Conservation (phyloP, 805 yeast genomes). For the Lipomyces oligophaga region DNA sequence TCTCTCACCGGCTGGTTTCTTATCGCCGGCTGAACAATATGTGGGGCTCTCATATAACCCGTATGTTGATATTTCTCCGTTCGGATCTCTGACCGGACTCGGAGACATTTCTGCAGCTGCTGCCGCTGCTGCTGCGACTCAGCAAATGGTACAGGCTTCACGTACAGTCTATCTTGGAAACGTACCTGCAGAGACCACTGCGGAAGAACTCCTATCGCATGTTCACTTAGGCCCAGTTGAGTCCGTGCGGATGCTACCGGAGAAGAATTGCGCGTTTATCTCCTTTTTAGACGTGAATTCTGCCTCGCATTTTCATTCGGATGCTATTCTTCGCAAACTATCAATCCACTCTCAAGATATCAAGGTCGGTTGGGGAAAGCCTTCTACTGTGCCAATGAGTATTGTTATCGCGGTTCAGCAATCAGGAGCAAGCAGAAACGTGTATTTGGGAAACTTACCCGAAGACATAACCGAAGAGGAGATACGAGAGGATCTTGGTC, state of each 20-base stretch:
- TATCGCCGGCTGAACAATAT: conserved; percentile 17
- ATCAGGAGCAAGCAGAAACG: conserved; percentile 91
- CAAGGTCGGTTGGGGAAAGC: conserved; percentile 90
- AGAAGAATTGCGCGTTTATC: conserved; percentile 83
- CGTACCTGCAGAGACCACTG: conserved; percentile 73
- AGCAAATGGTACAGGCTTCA: conserved; percentile 25
- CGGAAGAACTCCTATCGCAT: conserved; percentile 80
- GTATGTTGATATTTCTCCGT: conserved; percentile 25
- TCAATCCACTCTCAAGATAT: conserved; percentile 77
- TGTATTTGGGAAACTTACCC: conserved; percentile 77
- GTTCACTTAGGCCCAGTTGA: conserved; percentile 89
- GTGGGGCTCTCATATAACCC: conserved; percentile 21
- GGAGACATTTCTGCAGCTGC: conserved; percentile 22
- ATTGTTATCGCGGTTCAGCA: conserved; percentile 72
- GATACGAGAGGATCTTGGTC: conserved; percentile 59
- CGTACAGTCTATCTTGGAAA: conserved; percentile 90
- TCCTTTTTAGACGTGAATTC: conserved; percentile 85
- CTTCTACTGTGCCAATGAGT: conserved; percentile 66
- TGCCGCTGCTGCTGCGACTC: conserved; percentile 10
- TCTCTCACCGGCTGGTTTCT: conserved; percentile 20
- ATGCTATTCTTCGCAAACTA: conserved; percentile 79
- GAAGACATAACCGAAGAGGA: conserved; percentile 64
- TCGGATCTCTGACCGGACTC: conserved; percentile 13
- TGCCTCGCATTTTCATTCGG: conserved; percentile 88
- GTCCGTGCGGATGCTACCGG: conserved; percentile 63